phyloP scores from a whole-genome alignment of 2,329 filamentous ascomycete species.

The Didymella lethalis region DNA sequence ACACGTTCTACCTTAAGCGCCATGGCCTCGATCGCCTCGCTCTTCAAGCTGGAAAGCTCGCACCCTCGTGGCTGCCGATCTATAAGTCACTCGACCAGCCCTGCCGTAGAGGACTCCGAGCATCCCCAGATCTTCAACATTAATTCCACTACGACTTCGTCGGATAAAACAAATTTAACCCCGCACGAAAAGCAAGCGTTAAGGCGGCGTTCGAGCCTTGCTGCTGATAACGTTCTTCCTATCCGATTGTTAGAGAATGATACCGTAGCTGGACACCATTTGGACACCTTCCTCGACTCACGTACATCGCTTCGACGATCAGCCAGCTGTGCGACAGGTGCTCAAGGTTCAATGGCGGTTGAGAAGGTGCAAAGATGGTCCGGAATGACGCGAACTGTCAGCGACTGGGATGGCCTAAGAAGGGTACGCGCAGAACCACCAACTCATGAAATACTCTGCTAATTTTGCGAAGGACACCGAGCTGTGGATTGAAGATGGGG shows the following conservation, averaged over 20 bases:
- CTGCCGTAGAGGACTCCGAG: background rate
- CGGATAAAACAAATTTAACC: slow-evolving; percentile 9
- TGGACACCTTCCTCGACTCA: slow-evolving; percentile 1
- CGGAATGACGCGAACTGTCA: slow-evolving; percentile 43
- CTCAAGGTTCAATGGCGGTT: slow-evolving; percentile 32
- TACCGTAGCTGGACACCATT: slow-evolving; percentile 1
- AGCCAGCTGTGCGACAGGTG: slow-evolving; percentile 27
- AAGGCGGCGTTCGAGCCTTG: slow-evolving; percentile 10
- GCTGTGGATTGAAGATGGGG: slow-evolving; percentile 71
- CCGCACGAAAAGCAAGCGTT: slow-evolving; percentile 20
- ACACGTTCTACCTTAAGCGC: slow-evolving; percentile 30
- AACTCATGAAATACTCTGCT: slow-evolving; percentile 12
- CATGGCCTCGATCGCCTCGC: slow-evolving; percentile 32
- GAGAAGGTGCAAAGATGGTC: slow-evolving; percentile 44
- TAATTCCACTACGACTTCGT: slow-evolving; percentile 4
- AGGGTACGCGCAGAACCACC: slow-evolving; percentile 48
- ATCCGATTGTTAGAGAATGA: slow-evolving; percentile 6
- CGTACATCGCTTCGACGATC: slow-evolving; percentile 25
- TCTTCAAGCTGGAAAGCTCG: slow-evolving; percentile 24
- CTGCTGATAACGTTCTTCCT: slow-evolving; percentile 10
- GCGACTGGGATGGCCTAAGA: slow-evolving; percentile 56
- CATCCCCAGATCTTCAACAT: background rate
- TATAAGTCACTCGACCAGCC: slow-evolving; percentile 9
- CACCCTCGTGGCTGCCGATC: slow-evolving; percentile 26
- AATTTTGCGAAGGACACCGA: slow-evolving; percentile 68